Evolutionary conservation across 2,329 filamentous ascomycete genomes (phyloP).

Genomic region (Beauveria australis): DNA sequence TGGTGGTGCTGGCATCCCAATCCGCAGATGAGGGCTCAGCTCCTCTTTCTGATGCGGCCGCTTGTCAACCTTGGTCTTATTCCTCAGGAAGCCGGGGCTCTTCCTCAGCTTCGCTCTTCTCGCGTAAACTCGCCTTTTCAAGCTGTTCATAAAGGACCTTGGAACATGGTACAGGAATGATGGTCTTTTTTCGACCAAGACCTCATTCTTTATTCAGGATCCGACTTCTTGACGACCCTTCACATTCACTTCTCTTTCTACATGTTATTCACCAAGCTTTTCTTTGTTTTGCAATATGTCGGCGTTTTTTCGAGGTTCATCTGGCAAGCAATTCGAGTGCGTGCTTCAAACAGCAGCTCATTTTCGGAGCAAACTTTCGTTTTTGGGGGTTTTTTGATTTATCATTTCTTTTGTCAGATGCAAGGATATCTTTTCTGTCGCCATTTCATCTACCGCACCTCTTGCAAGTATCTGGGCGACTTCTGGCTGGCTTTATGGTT

Average conservation of each 20-base stretch:
- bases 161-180: neutral
- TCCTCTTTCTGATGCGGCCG: neutral
- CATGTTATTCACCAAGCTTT: constrained; percentile 1
- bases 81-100: neutral
- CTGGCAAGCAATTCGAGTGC: neutral
- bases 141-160: neutral
- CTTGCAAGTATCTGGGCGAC: neutral
- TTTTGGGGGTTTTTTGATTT: neutral
- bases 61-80: neutral
- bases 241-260: neutral
- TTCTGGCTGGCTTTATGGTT: neutral
- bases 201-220: neutral
- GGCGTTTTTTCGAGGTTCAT: neutral
- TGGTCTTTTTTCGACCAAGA: neutral
- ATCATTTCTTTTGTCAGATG: neutral
- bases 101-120: neutral
- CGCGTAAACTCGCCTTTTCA: neutral
- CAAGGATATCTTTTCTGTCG: neutral
- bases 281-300: neutral
- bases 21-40: constrained; percentile 43
- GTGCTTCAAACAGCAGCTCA: neutral
- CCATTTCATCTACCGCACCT: neutral
- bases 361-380: neutral
- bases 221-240: neutral
- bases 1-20: constrained; percentile 41